These are phyloP conservation scores for Dactylis glomerata DNA, from an alignment of 176 grass and related monocot species.

Conservation along the genomic window DNA sequence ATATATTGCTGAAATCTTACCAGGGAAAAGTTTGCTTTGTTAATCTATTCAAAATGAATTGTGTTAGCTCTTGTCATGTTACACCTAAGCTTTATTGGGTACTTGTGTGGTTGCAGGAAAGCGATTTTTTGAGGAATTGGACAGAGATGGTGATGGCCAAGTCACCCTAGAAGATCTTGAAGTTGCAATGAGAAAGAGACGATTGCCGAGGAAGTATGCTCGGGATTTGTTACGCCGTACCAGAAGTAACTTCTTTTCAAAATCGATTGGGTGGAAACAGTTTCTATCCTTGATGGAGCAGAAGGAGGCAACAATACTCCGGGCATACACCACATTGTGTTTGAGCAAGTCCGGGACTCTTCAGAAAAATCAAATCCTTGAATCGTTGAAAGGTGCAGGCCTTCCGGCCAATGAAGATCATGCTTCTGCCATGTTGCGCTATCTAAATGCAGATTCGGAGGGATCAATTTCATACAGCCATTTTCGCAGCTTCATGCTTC, in stretches of 20 bases:
- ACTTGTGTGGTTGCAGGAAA: constrained; percentile 58
- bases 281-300: constrained; percentile 98
- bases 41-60: neutral
- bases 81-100: neutral
- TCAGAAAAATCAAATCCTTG: constrained; percentile 91
- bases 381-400: constrained; percentile 76
- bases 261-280: constrained; percentile 97
- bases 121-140: constrained; percentile 93
- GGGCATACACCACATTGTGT: constrained; percentile 89
- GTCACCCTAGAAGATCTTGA: constrained; percentile 94
- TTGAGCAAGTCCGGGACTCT: constrained; percentile 96
- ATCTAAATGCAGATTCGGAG: constrained; percentile 71
- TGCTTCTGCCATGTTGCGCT: constrained; percentile 86
- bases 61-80: neutral
- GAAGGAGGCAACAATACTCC: constrained; percentile 89
- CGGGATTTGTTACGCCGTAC: constrained; percentile 68
- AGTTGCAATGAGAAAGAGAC: constrained; percentile 88
- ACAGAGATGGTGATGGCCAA: constrained; percentile 89
- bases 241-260: constrained; percentile 85
- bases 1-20: neutral
- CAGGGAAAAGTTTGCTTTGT: neutral
- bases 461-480: constrained; percentile 93
- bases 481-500: constrained; percentile 98
- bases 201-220: constrained; percentile 79
- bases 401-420: constrained; percentile 93